These are phyloP conservation scores for Mucuna pruriens DNA, from an alignment of 306 rosid species.

Conservation along the genomic window DNA sequence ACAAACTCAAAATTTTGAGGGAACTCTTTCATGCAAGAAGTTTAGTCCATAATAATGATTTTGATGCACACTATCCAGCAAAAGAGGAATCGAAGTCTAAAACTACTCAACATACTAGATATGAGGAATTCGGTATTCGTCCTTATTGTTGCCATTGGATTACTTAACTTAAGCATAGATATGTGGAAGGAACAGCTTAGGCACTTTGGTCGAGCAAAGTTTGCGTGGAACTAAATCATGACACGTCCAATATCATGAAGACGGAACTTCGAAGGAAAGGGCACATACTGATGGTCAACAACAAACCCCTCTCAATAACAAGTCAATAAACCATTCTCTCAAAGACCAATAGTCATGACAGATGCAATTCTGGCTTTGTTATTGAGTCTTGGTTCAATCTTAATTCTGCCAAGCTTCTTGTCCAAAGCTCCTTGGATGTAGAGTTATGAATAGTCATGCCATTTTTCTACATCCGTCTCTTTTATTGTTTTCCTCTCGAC, in stretches of 20 bases:
- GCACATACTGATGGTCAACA: constrained; percentile 73
- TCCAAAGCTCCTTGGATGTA: too few relatives aligned
- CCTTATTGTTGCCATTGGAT: constrained; percentile 79
- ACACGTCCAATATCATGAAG: constrained; percentile 81
- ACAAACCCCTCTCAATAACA: constrained; percentile 64
- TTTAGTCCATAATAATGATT: constrained; percentile 52
- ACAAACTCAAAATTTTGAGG: constrained; percentile 74
- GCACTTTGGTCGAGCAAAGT: constrained; percentile 79
- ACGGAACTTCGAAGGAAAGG: constrained; percentile 89
- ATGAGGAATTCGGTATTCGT: constrained; percentile 68
- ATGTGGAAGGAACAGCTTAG: constrained; percentile 96
- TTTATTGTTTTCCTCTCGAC: too few relatives aligned
- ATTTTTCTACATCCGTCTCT: too few relatives aligned
- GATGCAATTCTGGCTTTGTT: too few relatives aligned
- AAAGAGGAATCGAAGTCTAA: constrained; percentile 62
- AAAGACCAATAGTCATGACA: too few relatives aligned
- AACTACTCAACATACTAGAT: constrained; percentile 60
- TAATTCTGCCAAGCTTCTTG: too few relatives aligned
- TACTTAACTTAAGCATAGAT: constrained; percentile 95
- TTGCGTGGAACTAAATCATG: constrained; percentile 91
- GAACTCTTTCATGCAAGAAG: constrained; percentile 74
- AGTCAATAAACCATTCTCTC: too few relatives aligned
- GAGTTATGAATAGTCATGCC: too few relatives aligned
- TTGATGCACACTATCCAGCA: constrained; percentile 60
- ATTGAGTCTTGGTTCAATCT: too few relatives aligned